These are phyloP conservation scores for Pythium guiyangense DNA, from an alignment of 352 stramenopile species.

Conservation along the genomic window DNA sequence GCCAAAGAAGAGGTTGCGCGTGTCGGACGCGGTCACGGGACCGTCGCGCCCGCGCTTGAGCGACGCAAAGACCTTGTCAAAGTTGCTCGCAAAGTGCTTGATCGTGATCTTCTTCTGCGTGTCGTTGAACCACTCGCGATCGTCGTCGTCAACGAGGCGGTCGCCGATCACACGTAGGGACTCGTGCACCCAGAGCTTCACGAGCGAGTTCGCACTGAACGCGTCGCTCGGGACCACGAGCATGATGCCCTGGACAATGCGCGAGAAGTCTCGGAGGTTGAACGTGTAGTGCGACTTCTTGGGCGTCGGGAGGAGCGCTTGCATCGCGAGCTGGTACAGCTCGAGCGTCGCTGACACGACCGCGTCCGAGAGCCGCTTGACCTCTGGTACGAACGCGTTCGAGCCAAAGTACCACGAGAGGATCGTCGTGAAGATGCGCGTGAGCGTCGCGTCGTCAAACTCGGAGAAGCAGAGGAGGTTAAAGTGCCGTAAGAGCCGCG, in stretches of 20 bases:
- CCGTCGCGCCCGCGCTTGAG: slow-evolving; percentile 75
- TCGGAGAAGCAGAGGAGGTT: slow-evolving; percentile 92
- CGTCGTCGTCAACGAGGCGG: slow-evolving; percentile 89
- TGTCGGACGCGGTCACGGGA: slow-evolving; percentile 63
- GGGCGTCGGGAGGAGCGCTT: slow-evolving; percentile 87
- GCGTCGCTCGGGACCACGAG: slow-evolving; percentile 79
- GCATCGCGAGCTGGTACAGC: slow-evolving; percentile 85
- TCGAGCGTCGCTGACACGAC: slow-evolving; percentile 91
- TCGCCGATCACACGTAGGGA: slow-evolving; percentile 94
- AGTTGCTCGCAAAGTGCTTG: slow-evolving; percentile 85
- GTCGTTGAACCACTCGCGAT: slow-evolving; percentile 91
- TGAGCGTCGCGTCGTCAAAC: slow-evolving; percentile 92
- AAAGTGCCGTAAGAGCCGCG: slow-evolving; percentile 90
- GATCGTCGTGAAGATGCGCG: slow-evolving; percentile 92
- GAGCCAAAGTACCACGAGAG: slow-evolving; percentile 80
- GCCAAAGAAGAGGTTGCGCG: slow-evolving; percentile 92
- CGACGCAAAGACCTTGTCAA: slow-evolving; percentile 83
- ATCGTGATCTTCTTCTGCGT: slow-evolving; percentile 85
- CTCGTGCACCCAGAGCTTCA: slow-evolving; percentile 94
- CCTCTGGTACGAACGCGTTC: slow-evolving; percentile 60
- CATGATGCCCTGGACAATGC: slow-evolving; percentile 93
- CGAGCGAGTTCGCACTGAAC: slow-evolving; percentile 78
- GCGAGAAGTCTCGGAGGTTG: slow-evolving; percentile 92
- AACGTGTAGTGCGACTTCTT: slow-evolving; percentile 97
- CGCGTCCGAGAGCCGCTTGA: slow-evolving; percentile 62